phyloP scores from a whole-genome alignment of 371 early-diverging fungal species.

The Encephalitozoon romaleae region DNA sequence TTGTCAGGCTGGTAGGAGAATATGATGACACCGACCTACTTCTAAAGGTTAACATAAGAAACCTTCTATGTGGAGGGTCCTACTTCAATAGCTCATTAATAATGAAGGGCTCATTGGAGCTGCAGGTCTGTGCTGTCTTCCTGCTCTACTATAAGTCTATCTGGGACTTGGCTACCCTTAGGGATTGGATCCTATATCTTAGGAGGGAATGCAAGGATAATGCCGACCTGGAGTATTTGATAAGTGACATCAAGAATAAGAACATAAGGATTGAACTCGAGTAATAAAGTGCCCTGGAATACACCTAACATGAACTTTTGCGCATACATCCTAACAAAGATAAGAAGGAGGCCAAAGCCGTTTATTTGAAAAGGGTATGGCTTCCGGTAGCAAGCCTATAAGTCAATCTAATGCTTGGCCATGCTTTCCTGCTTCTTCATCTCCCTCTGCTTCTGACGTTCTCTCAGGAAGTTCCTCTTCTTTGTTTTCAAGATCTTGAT shows the following conservation, averaged over 20 bases:
- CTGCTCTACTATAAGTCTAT: constrained; percentile 31
- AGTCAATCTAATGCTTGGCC: not conserved
- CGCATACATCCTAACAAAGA: not conserved
- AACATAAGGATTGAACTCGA: constrained; percentile 1
- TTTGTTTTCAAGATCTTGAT: constrained; percentile 1
- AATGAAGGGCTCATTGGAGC: not conserved
- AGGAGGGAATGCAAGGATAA: constrained; percentile 25
- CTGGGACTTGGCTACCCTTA: constrained; percentile 27
- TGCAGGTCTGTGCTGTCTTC: constrained; percentile 26
- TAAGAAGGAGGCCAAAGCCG: not conserved
- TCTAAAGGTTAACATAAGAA: constrained; percentile 32
- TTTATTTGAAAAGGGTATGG: not conserved
- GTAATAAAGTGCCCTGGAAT: not conserved
- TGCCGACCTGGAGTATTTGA: constrained; percentile 15
- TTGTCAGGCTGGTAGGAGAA: constrained; percentile 36
- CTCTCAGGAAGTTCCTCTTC: not conserved
- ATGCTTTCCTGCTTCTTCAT: not conserved
- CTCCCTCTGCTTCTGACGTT: constrained; percentile 8
- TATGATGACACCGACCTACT: constrained; percentile 42
- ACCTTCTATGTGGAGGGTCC: constrained; percentile 40
- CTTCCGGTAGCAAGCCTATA: not conserved
- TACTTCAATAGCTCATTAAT: constrained; percentile 25
- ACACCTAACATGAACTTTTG: not conserved
- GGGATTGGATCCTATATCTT: constrained; percentile 10
- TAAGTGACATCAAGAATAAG: constrained; percentile 18